These are phyloP conservation scores for Paecilomyces dactylethromorphus DNA, from an alignment of 2,329 filamentous ascomycete genomes.

Conservation along the genomic window DNA sequence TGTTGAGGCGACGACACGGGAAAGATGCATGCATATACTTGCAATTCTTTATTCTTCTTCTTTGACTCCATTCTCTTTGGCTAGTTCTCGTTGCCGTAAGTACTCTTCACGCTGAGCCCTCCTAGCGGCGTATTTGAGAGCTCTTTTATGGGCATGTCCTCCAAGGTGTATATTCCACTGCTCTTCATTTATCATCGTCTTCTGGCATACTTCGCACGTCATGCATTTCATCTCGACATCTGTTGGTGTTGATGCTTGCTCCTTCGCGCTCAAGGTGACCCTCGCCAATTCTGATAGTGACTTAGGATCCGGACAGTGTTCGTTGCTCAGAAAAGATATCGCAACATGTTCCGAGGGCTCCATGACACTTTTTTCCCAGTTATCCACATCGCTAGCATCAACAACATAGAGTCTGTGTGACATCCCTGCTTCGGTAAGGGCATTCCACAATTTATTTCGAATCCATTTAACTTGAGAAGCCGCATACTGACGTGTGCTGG, in stretches of 20 bases:
- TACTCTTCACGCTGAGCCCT: conserved; percentile 25
- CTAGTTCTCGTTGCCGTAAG: conserved; percentile 17
- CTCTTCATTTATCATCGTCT: conserved; percentile 48
- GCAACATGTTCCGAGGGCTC: conserved; percentile 59
- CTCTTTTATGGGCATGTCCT: conserved; percentile 53
- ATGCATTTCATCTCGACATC: conserved; percentile 46
- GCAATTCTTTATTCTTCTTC: background rate
- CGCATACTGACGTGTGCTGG: conserved; percentile 81
- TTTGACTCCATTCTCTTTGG: background rate
- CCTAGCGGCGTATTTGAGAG: conserved; percentile 39
- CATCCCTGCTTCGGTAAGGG: conserved; percentile 51
- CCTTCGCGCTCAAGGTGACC: conserved; percentile 51
- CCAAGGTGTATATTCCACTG: conserved; percentile 54
- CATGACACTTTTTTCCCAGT: conserved; percentile 60
- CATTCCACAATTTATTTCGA: conserved; percentile 68
- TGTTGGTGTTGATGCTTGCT: conserved; percentile 31
- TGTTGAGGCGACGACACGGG: background rate
- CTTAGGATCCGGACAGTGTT: conserved; percentile 47
- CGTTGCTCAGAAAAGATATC: conserved; percentile 54
- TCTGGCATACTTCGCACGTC: conserved; percentile 63
- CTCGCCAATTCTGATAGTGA: conserved; percentile 54
- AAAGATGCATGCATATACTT: background rate
- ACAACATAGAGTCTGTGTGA: conserved; percentile 64
- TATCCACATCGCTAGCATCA: conserved; percentile 64
- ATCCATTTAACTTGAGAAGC: conserved; percentile 84